Percentiles rank a stretch among this genome's conserved stretches.
These are phyloP conservation scores for Ceratocystis ficicola DNA, from an alignment of 2,329 filamentous ascomycete species.

Conservation along the genomic window DNA sequence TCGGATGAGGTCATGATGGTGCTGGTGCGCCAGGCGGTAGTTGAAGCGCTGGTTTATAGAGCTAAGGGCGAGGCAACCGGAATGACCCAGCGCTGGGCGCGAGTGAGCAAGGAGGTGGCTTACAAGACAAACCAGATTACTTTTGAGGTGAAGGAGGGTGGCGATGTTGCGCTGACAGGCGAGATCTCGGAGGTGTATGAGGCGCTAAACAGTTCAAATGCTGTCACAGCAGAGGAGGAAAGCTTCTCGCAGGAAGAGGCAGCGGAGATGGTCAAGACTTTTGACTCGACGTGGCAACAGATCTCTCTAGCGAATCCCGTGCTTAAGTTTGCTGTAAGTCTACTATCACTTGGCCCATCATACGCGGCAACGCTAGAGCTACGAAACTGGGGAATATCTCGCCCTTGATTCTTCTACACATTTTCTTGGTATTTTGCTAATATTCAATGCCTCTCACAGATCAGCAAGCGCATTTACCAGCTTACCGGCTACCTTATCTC, in stretches of 20 bases:
- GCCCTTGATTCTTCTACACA: not conserved
- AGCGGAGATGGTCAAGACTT: constrained; percentile 33
- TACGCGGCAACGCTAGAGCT: not conserved
- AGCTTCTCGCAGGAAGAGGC: constrained; percentile 30
- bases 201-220: constrained; percentile 28
- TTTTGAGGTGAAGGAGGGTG: constrained; percentile 32
- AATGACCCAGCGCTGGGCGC: constrained; percentile 26
- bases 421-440: not conserved
- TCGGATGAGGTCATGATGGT: constrained; percentile 33
- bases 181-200: constrained; percentile 30
- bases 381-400: not conserved
- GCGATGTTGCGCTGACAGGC: constrained; percentile 32
- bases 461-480: constrained; percentile 68
- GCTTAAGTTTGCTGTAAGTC: constrained; percentile 62
- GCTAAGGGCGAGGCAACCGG: constrained; percentile 25
- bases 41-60: constrained; percentile 40
- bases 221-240: constrained; percentile 26
- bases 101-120: constrained; percentile 30
- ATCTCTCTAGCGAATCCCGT: constrained; percentile 44
- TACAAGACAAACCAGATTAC: constrained; percentile 31
- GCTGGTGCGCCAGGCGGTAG: constrained; percentile 40
- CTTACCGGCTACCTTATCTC: constrained; percentile 65
- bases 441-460: constrained; percentile 37
- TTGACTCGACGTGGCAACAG: constrained; percentile 46
- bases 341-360: not conserved